Conservation (phyloP, 2,329 filamentous ascomycete species). For the Diaporthe velutina region DNA sequence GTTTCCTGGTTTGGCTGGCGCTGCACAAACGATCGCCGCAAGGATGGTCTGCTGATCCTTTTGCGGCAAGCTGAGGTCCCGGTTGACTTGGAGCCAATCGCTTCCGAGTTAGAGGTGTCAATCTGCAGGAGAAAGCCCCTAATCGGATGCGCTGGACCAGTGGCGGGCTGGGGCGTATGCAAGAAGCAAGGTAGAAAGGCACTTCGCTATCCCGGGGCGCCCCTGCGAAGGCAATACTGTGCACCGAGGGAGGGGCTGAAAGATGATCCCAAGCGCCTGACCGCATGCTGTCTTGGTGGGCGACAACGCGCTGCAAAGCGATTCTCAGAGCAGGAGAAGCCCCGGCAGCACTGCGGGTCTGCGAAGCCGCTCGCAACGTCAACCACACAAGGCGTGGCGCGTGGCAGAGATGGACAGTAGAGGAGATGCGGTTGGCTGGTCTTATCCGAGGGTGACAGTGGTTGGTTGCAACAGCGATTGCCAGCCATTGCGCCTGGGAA, state of each 20-base stretch:
- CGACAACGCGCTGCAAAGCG: neutral
- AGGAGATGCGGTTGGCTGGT: slow-evolving; percentile 9
- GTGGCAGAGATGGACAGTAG: slow-evolving; percentile 9
- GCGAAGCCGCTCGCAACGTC: slow-evolving; percentile 12
- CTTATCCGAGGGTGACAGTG: neutral
- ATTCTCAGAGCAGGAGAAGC: neutral
- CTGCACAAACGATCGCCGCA: slow-evolving; percentile 22
- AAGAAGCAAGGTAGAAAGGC: slow-evolving; percentile 31
- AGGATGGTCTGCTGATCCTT: slow-evolving; percentile 30
- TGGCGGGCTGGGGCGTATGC: slow-evolving; percentile 21
- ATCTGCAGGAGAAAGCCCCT: slow-evolving; percentile 24
- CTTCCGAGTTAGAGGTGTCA: slow-evolving; percentile 23
- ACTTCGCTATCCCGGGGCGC: slow-evolving; percentile 21
- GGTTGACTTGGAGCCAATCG: slow-evolving; percentile 23
- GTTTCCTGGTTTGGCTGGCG: slow-evolving; percentile 23
- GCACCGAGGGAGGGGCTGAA: slow-evolving; percentile 19
- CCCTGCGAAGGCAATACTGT: slow-evolving; percentile 4
- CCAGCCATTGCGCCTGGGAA: neutral
- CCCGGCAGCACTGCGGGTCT: slow-evolving; percentile 3
- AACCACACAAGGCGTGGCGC: slow-evolving; percentile 28
- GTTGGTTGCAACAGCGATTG: neutral
- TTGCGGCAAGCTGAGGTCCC: slow-evolving; percentile 34
- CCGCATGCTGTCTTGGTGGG: slow-evolving; percentile 3
- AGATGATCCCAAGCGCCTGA: slow-evolving; percentile 6
- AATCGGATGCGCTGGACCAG: slow-evolving; percentile 21